A percentile compares a stretch with the other conserved stretches of the same genome.
phyloP scores from a whole-genome alignment of 495 filamentous ascomycete species.

The Aspergillus bridgeri region DNA sequence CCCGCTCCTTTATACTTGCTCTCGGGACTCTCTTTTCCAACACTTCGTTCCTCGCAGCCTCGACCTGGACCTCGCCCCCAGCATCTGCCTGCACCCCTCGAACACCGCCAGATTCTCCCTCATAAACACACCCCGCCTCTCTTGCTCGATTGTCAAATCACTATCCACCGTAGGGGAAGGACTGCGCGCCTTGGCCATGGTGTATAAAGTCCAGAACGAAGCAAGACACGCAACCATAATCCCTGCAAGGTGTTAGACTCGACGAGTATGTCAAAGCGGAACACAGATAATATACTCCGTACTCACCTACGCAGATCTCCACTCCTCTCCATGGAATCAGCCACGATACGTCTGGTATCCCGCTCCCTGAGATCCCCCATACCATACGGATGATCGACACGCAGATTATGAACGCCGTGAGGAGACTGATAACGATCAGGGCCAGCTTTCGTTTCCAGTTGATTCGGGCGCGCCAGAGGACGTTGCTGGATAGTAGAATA shows the following conservation, averaged over 20 bases:
- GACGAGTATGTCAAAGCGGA: not conserved
- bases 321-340: not conserved
- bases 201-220: constrained; percentile 6
- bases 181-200: not conserved
- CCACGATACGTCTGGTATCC: not conserved
- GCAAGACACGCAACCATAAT: constrained; percentile 6
- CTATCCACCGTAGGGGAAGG: not conserved
- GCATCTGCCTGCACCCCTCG: not conserved
- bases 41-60: not conserved
- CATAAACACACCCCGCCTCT: not conserved
- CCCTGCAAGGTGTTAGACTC: not conserved
- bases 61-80: not conserved
- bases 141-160: not conserved
- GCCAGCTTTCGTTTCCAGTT: constrained; percentile 1
- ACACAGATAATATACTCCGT: not conserved
- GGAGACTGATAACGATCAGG: constrained; percentile 1
- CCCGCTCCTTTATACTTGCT: not conserved
- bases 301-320: constrained; percentile 5
- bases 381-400: not conserved
- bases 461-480: constrained; percentile 4
- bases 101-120: not conserved
- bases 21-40: not conserved
- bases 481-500: constrained; percentile 4
- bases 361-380: not conserved
- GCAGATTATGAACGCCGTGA: constrained; percentile 8